A percentile compares a stretch with the other conserved stretches of the same genome.
phyloP scores from a whole-genome alignment of 306 rosid species.

The Prunus campanulata region DNA sequence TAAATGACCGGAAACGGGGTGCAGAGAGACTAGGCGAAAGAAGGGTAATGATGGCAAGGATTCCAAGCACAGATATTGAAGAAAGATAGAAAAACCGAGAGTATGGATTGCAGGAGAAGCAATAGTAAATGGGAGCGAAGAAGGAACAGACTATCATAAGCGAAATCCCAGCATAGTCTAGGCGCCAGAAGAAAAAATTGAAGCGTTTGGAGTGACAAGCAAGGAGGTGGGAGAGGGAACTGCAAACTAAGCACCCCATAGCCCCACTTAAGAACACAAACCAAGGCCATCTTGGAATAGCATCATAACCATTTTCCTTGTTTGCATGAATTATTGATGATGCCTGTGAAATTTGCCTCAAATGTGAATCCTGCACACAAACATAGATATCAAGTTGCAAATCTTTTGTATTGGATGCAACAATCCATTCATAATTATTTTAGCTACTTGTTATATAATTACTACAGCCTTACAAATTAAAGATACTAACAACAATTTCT shows the following conservation, averaged over 20 bases:
- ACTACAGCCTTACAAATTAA: too few species aligned
- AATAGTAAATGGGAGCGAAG: conserved; percentile 82
- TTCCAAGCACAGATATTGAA: conserved; percentile 64
- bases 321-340: conserved; percentile 22
- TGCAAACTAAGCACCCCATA: conserved; percentile 81
- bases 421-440: too few species aligned
- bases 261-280: conserved; percentile 76
- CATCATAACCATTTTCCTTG: conserved; percentile 21
- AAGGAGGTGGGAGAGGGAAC: conserved; percentile 76
- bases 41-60: conserved; percentile 56
- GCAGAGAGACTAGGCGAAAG: conserved; percentile 63
- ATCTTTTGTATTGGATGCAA: too few species aligned
- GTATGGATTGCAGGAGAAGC: conserved; percentile 62
- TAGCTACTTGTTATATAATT: too few species aligned
- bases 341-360: conserved; percentile 30
- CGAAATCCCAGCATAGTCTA: conserved; percentile 90
- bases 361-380: conserved; percentile 33
- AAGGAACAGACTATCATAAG: conserved; percentile 83
- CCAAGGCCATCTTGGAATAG: conserved; percentile 86
- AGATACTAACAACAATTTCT: too few species aligned
- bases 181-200: conserved; percentile 78
- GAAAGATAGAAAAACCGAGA: conserved; percentile 52
- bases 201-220: conserved; percentile 82
- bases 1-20: conserved; percentile 54
- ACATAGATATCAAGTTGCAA: not conserved